phyloP scores from a whole-genome alignment of 1,284 basidiomycete genomes.

The Melanopsichium pennsylvanicum region DNA sequence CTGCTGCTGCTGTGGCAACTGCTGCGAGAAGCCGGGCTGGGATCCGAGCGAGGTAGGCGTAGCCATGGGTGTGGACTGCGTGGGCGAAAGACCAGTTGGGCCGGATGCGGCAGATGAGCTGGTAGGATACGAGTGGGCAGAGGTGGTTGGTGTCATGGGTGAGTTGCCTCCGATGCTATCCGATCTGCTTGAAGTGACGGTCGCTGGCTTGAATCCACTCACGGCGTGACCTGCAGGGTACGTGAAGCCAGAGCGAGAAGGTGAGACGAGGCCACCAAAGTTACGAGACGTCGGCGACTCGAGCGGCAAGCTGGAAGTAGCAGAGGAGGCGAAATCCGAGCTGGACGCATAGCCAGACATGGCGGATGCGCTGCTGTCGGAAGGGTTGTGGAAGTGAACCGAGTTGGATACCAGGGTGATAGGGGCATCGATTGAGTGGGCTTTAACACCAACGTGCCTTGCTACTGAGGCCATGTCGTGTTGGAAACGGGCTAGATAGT shows the following conservation, averaged over 20 bases:
- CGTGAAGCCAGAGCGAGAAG: constrained; percentile 32
- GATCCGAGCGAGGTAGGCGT: constrained; percentile 33
- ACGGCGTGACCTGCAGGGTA: constrained; percentile 27
- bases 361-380: constrained; percentile 21
- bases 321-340: constrained; percentile 26
- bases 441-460: constrained; percentile 43
- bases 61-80: constrained; percentile 25
- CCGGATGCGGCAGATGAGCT: constrained; percentile 7
- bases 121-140: constrained; percentile 12
- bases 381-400: constrained; percentile 25
- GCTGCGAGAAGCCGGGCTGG: constrained; percentile 23
- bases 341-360: constrained; percentile 27
- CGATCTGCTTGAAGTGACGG: constrained; percentile 9
- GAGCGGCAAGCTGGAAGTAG: constrained; percentile 23
- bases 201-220: constrained; percentile 45
- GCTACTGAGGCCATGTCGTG: constrained; percentile 53
- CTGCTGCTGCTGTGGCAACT: constrained; percentile 6
- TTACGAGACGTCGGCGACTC: constrained; percentile 42
- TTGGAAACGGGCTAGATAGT: constrained; percentile 55
- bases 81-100: constrained; percentile 32
- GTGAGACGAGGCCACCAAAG: constrained; percentile 39
- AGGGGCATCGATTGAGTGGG: constrained; percentile 37
- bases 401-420: constrained; percentile 44
- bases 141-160: constrained; percentile 36
- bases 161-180: constrained; percentile 19